Percentiles rank a stretch among this genome's conserved stretches.
phyloP scores from a whole-genome alignment of 2,329 filamentous ascomycete species.

The Blastomyces gilchristii region DNA sequence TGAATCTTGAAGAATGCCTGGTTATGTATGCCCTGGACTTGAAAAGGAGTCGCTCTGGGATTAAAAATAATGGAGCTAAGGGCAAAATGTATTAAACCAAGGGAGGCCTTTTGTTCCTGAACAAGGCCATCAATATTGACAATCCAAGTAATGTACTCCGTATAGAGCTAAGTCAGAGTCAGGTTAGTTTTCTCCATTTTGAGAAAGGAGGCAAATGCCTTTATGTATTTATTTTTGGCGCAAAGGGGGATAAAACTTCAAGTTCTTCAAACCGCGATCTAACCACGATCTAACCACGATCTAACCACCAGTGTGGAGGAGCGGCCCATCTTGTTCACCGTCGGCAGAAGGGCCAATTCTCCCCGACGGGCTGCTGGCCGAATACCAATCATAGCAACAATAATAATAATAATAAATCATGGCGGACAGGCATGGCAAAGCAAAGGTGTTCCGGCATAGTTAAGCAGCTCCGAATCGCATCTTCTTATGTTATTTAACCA shows the following conservation, averaged over 20 bases:
- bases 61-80: no score
- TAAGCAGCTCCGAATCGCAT: no score
- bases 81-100: neutral
- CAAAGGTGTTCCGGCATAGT: no score
- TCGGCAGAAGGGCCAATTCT: neutral
- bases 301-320: neutral
- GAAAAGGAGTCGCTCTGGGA: no score
- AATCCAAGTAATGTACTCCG: neutral
- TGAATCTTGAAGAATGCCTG: neutral
- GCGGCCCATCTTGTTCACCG: neutral
- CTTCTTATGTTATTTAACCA: no score
- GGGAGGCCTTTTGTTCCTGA: neutral
- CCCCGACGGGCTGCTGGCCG: neutral
- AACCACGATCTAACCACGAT: no score
- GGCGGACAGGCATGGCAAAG: no score
- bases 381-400: neutral
- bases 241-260: no score
- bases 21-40: no score
- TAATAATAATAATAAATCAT: no score
- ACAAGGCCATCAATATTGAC: neutral
- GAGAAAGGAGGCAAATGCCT: neutral
- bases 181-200: neutral
- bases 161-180: neutral
- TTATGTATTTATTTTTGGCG: neutral
- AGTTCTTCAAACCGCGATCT: neutral